These are phyloP conservation scores for Lachnellula arida DNA, from an alignment of 2,329 filamentous ascomycete genomes.

Conservation along the genomic window DNA sequence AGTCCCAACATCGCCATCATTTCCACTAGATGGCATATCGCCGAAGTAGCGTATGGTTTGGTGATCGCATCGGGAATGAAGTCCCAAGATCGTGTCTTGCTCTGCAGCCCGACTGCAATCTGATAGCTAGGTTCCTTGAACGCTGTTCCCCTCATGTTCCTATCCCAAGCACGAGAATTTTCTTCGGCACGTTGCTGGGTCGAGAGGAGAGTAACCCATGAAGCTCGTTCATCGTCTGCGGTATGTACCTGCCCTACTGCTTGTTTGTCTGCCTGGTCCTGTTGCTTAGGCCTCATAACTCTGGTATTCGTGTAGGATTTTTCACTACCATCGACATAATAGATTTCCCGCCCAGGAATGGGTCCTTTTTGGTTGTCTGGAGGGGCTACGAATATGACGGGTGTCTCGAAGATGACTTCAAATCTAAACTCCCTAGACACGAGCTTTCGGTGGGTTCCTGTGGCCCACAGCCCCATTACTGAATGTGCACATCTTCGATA, in stretches of 20 bases:
- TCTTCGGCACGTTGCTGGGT: conserved; percentile 47
- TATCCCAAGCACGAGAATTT: conserved; percentile 42
- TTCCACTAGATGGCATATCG: conserved; percentile 34
- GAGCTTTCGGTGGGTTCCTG: conserved; percentile 30
- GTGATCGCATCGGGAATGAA: conserved; percentile 35
- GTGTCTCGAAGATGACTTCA: conserved; percentile 35
- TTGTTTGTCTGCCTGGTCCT: conserved; percentile 12
- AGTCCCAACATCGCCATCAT: conserved; percentile 40
- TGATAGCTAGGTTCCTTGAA: conserved; percentile 15
- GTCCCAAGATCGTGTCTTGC: conserved; percentile 35
- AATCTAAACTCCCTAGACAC: conserved; percentile 33
- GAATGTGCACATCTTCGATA: conserved; percentile 34
- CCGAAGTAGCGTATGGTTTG: conserved; percentile 34
- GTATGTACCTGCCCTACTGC: conserved; percentile 40
- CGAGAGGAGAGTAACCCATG: conserved; percentile 49
- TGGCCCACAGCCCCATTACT: conserved; percentile 33
- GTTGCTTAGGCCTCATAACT: conserved; percentile 11
- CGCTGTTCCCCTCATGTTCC: background rate
- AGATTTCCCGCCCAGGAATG: conserved; percentile 18
- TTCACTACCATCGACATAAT: conserved; percentile 25
- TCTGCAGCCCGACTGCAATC: conserved; percentile 28
- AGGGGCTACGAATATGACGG: conserved; percentile 31
- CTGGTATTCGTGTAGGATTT: conserved; percentile 23
- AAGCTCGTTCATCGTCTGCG: conserved; percentile 52
- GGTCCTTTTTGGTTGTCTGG: conserved; percentile 27